Evolutionary conservation across 202 grass and related monocot genomes (phyloP).

Genomic region (Bolboschoenoplectus hybrid): DNA sequence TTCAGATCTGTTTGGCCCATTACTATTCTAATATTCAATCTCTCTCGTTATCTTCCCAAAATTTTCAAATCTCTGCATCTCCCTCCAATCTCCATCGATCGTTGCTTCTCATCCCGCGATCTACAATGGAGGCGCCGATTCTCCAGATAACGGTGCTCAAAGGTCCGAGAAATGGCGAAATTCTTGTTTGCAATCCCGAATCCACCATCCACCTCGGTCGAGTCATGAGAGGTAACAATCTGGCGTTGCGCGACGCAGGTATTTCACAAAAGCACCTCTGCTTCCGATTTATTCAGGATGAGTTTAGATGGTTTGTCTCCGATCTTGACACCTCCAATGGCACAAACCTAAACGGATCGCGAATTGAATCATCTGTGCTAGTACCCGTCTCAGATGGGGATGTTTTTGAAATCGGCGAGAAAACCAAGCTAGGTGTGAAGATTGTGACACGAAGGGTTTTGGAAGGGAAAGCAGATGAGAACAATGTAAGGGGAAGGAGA

Average conservation of each 20-base stretch:
- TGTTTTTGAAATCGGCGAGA: constrained; percentile 64
- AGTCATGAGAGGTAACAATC: constrained; percentile 55
- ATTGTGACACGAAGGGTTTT: not conserved
- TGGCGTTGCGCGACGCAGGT: constrained; percentile 70
- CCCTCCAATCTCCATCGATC: not conserved
- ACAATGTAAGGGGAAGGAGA: not conserved
- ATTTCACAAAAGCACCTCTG: constrained; percentile 76
- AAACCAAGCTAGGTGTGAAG: constrained; percentile 49
- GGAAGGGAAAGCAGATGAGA: constrained; percentile 9
- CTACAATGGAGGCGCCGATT: constrained; percentile 48
- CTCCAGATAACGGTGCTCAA: constrained; percentile 65
- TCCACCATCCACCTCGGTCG: constrained; percentile 56
- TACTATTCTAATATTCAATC: not conserved
- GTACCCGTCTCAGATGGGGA: constrained; percentile 64
- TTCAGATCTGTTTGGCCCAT: not conserved
- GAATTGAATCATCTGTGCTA: constrained; percentile 44
- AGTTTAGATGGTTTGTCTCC: constrained; percentile 54
- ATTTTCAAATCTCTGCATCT: not conserved
- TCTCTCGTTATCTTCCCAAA: not conserved
- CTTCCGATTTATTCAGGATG: constrained; percentile 59
- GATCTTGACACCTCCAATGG: constrained; percentile 79
- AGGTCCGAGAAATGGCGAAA: constrained; percentile 62
- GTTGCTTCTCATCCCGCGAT: not conserved
- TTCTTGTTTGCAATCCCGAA: constrained; percentile 44
- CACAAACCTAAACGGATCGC: constrained; percentile 59